Evolutionary conservation across 208 protist species (phyloP).

Genomic region (Crithidia acanthocephali): DNA sequence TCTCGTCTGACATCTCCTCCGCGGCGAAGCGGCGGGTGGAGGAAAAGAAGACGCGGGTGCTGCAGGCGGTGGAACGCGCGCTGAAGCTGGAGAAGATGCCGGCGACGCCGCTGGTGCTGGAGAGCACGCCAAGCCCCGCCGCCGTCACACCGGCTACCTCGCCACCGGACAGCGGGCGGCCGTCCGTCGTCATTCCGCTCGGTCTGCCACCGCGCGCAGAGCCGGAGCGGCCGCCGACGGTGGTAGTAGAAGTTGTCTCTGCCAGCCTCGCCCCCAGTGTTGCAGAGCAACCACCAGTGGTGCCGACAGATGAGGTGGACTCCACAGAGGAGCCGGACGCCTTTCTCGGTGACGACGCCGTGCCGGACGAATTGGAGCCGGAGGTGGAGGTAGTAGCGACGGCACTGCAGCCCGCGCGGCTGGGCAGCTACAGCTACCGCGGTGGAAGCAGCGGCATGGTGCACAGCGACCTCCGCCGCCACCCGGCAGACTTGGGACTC

Average conservation of each 20-base stretch:
- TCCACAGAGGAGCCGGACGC: conserved; percentile 19
- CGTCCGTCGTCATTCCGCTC: conserved; percentile 6
- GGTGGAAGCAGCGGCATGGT: conserved; percentile 34
- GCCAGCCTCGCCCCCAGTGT: not conserved
- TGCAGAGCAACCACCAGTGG: not conserved
- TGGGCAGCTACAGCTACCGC: conserved; percentile 23
- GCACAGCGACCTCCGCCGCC: conserved; percentile 29
- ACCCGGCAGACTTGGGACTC: conserved; percentile 1
- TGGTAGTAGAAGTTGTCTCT: conserved; percentile 6
- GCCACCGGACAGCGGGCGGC: not conserved
- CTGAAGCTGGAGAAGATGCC: conserved; percentile 20
- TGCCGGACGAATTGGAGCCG: conserved; percentile 21
- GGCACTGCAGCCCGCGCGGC: conserved; percentile 18
- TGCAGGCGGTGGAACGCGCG: conserved; percentile 63
- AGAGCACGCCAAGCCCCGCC: not conserved
- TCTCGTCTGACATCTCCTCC: conserved; percentile 4
- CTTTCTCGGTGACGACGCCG: conserved; percentile 18
- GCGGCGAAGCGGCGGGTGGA: conserved; percentile 33
- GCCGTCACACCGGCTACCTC: not conserved
- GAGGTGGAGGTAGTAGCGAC: conserved; percentile 28
- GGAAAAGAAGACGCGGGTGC: conserved; percentile 56
- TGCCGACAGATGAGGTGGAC: conserved; percentile 4
- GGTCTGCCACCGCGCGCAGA: conserved; percentile 19
- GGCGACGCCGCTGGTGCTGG: not conserved
- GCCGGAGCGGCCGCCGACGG: not conserved